These are phyloP conservation scores for Leavenworthia alabamica DNA, from an alignment of 345 rosid species.

Conservation along the genomic window DNA sequence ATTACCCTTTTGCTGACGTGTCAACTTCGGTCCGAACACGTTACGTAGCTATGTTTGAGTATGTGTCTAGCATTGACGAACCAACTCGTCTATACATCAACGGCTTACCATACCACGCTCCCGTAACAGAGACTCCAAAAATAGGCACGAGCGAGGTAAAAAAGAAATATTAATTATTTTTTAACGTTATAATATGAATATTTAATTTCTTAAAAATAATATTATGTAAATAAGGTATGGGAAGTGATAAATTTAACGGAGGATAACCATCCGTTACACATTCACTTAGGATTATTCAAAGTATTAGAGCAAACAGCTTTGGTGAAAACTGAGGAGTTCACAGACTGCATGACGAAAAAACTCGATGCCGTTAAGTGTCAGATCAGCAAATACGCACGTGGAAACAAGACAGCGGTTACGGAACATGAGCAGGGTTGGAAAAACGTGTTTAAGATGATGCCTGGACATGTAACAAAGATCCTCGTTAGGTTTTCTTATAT, in stretches of 20 bases:
- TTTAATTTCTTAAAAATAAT: too few species aligned
- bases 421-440: conserved; percentile 87
- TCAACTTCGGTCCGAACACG: conserved; percentile 45
- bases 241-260: conserved; percentile 78
- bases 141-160: conserved; percentile 66
- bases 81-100: conserved; percentile 78
- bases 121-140: conserved; percentile 57
- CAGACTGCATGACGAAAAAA: conserved; percentile 54
- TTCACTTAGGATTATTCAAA: conserved; percentile 69
- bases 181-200: too few species aligned
- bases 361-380: conserved; percentile 60
- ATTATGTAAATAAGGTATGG: too few species aligned
- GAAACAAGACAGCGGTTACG: conserved; percentile 39
- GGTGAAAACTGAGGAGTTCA: conserved; percentile 37
- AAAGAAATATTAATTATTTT: too few species aligned
- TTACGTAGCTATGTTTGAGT: conserved; percentile 74
- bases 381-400: conserved; percentile 46
- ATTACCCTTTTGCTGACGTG: conserved; percentile 42
- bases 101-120: conserved; percentile 49
- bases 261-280: conserved; percentile 85
- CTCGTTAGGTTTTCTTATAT: conserved; percentile 55
- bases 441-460: conserved; percentile 80
- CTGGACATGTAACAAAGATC: conserved; percentile 62
- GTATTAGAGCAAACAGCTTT: conserved; percentile 64
- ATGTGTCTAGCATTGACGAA: conserved; percentile 45